Conservation (phyloP, 352 stramenopile species). For the Globisporangium yorkense region DNA sequence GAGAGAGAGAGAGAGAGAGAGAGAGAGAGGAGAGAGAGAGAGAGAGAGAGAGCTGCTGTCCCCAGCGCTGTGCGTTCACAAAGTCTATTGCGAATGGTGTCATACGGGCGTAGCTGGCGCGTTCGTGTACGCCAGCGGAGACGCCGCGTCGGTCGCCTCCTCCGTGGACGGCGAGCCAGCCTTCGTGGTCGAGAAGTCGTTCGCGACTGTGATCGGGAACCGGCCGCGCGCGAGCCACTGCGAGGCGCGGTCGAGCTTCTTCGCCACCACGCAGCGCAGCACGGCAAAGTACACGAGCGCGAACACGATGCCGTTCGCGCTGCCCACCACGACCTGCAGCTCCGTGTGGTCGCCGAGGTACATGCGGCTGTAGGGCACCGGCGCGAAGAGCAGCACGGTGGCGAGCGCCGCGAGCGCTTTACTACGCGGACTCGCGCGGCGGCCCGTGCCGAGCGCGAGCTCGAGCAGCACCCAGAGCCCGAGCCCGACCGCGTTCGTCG, state of each 20-base stretch:
- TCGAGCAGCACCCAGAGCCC: conserved; percentile 46
- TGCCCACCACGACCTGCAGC: conserved; percentile 40
- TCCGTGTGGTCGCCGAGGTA: conserved; percentile 53
- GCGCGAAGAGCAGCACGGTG: conserved; percentile 31
- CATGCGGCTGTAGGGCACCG: conserved; percentile 49
- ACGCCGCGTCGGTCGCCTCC: background rate
- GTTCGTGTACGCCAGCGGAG: background rate
- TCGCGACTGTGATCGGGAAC: conserved; percentile 3
- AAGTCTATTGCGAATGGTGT: background rate
- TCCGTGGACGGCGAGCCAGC: too few species aligned
- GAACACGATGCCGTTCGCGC: conserved; percentile 28
- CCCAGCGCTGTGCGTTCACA: background rate
- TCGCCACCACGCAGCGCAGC: conserved; percentile 29
- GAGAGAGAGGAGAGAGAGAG: background rate
- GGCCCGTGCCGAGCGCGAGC: conserved; percentile 23
- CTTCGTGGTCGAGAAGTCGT: conserved; percentile 8
- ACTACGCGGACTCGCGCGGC: conserved; percentile 6
- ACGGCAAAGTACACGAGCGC: conserved; percentile 39
- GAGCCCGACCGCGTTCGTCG: conserved; percentile 40
- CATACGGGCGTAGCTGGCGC: background rate
- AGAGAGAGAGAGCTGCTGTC: background rate
- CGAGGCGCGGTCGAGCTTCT: conserved; percentile 3
- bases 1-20: background rate
- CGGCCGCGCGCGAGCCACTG: conserved; percentile 3
- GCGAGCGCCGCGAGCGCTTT: conserved; percentile 11